These are phyloP conservation scores for Hevea brasiliensis DNA, from an alignment of 345 rosid species.

Conservation along the genomic window DNA sequence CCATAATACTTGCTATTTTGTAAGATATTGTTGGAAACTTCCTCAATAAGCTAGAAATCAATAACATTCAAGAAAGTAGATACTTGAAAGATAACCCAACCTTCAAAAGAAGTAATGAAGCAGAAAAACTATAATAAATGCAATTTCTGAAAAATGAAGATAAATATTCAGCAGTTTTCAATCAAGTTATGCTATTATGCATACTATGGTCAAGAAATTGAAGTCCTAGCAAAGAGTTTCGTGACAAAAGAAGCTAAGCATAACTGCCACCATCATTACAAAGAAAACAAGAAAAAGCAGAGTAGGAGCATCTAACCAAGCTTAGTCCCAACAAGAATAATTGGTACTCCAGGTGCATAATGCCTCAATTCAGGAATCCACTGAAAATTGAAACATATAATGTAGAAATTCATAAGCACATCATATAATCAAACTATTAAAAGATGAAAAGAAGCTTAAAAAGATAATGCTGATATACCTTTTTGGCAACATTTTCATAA, in stretches of 20 bases:
- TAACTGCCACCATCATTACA: neutral
- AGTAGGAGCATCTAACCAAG: slow-evolving; percentile 42
- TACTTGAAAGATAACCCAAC: neutral
- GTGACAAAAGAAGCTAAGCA: neutral
- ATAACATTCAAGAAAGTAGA: neutral
- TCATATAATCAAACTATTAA: slow-evolving; percentile 2
- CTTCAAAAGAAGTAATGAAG: neutral
- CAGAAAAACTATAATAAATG: neutral
- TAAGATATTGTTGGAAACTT: neutral
- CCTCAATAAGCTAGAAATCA: neutral
- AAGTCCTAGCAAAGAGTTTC: neutral
- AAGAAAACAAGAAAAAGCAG: neutral
- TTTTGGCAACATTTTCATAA: slow-evolving; percentile 83
- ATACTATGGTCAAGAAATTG: neutral
- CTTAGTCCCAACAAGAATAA: slow-evolving; percentile 65
- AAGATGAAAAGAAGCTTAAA: slow-evolving; percentile 5
- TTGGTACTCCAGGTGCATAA: slow-evolving; percentile 72
- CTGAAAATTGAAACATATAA: slow-evolving; percentile 40
- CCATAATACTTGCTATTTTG: neutral
- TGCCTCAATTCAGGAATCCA: slow-evolving; percentile 96
- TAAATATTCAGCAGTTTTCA: neutral
- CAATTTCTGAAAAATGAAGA: neutral
- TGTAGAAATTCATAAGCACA: slow-evolving; percentile 22
- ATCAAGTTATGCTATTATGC: neutral
- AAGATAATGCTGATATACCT: slow-evolving; percentile 34